Evolutionary conservation across 2,329 filamentous ascomycete species (phyloP).

Genomic region (Alternaria metachromatica): DNA sequence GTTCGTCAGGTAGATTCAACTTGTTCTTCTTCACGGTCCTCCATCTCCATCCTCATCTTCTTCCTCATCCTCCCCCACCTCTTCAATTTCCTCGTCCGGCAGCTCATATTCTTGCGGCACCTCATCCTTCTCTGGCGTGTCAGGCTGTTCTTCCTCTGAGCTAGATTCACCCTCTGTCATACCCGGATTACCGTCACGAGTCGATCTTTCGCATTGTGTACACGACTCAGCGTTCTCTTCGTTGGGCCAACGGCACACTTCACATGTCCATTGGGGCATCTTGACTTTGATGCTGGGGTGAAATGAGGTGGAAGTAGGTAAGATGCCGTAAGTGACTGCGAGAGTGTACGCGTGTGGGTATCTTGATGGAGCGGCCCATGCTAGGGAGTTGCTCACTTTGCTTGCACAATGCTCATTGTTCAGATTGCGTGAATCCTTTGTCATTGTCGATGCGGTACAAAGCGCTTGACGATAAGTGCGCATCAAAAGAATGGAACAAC

Average conservation of each 20-base stretch:
- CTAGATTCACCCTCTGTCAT: not conserved
- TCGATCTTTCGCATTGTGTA: not conserved
- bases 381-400: not conserved
- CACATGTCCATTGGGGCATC: not conserved
- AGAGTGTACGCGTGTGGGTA: not conserved
- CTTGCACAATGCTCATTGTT: not conserved
- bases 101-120: not conserved
- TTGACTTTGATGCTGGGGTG: not conserved
- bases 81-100: not conserved
- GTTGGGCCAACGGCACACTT: not conserved
- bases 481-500: not conserved
- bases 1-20: not conserved
- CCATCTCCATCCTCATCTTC: not conserved
- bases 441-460: not conserved
- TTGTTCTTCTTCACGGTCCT: not conserved
- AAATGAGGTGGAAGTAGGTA: not conserved
- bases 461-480: rapidly evolving
- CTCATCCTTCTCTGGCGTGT: not conserved
- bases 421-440: not conserved
- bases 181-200: not conserved
- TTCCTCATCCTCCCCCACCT: not conserved
- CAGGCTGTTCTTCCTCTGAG: not conserved
- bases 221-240: not conserved
- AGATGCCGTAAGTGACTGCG: not conserved
- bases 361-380: not conserved